Percentiles rank a stretch among this genome's conserved stretches.
phyloP scores from a whole-genome alignment of 495 filamentous ascomycete genomes.

The Podospora anserina region DNA sequence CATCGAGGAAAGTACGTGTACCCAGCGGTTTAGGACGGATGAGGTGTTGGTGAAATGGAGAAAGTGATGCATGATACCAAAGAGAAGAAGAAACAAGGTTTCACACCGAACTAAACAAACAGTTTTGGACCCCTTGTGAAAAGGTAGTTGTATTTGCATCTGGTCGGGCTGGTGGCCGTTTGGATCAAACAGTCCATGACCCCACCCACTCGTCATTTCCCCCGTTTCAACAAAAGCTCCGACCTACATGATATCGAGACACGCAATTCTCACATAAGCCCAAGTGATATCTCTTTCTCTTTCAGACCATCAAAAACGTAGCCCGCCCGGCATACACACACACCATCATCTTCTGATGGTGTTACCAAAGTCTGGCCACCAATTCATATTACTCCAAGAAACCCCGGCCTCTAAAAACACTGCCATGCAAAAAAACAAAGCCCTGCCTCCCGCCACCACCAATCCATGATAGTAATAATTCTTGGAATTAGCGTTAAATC shows the following conservation, averaged over 20 bases:
- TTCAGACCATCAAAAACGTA: not conserved
- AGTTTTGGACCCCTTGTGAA: not conserved
- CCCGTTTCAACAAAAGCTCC: not conserved
- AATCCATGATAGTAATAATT: not conserved
- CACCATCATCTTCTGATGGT: no score
- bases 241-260: not conserved
- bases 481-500: not conserved
- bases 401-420: not conserved
- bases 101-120: not conserved
- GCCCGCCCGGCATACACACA: no score
- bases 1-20: constrained; percentile 80
- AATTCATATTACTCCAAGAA: not conserved
- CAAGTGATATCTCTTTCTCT: not conserved
- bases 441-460: not conserved
- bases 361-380: not conserved
- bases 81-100: not conserved
- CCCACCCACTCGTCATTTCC: not conserved
- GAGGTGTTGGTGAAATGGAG: constrained; percentile 92
- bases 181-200: not conserved
- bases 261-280: not conserved
- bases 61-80: constrained; percentile 43
- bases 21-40: constrained; percentile 92
- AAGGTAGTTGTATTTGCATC: not conserved
- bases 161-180: not conserved
- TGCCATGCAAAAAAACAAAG: not conserved